Conservation (phyloP, 2,329 filamentous ascomycete species). For the Alternaria arbusti region DNA sequence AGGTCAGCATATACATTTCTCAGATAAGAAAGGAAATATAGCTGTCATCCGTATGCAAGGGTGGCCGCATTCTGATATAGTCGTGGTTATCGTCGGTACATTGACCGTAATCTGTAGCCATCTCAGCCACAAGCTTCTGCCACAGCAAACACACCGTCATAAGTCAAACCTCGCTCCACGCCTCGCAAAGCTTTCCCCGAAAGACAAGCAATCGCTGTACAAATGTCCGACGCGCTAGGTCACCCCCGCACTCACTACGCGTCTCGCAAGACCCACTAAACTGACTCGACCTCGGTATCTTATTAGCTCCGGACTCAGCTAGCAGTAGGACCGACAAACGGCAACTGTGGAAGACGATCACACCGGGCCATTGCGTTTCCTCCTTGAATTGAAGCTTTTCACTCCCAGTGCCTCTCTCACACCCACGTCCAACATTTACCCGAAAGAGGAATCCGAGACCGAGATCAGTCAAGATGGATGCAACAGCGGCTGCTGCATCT, state of each 20-base stretch:
- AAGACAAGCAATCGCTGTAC: background rate
- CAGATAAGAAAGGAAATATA: background rate
- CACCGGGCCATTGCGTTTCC: background rate
- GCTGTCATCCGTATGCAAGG: background rate
- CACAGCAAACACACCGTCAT: background rate
- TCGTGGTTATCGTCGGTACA: background rate
- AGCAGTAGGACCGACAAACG: background rate
- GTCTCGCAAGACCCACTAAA: background rate
- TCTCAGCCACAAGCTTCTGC: background rate
- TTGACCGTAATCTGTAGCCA: background rate
- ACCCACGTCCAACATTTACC: background rate
- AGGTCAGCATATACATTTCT: background rate
- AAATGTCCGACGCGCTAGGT: background rate
- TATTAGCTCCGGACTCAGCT: background rate
- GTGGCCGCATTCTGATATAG: background rate
- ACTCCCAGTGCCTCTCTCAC: background rate
- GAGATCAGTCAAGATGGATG: slow-evolving; percentile 18
- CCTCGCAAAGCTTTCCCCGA: background rate
- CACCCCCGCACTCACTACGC: slow-evolving; percentile 21
- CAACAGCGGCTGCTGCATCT: slow-evolving; percentile 32
- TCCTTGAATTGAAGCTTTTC: background rate
- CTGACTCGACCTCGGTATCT: slow-evolving; percentile 30
- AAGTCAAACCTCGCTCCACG: background rate
- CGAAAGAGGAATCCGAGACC: background rate
- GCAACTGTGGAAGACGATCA: background rate